Conservation (phyloP, 108 stramenopile genomes). For the Fistulifera pelliculosa region DNA sequence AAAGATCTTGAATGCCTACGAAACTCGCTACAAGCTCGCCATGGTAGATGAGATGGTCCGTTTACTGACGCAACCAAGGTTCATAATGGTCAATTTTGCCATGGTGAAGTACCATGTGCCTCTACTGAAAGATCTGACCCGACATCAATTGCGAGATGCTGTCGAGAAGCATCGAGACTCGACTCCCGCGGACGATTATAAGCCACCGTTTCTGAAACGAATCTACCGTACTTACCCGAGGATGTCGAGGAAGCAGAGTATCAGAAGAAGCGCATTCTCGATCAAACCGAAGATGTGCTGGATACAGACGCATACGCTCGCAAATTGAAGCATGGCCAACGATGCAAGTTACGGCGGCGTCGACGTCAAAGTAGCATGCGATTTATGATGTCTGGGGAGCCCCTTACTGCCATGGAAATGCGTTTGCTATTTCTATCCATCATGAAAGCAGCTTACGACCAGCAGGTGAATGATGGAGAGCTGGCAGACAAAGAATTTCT, state of each 20-base stretch:
- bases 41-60: slow-evolving; percentile 27
- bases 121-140: slow-evolving; percentile 31
- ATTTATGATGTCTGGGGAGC: slow-evolving; percentile 22
- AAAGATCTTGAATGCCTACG: slow-evolving; percentile 30
- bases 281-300: neutral
- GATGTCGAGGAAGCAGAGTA: slow-evolving; percentile 9
- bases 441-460: slow-evolving; percentile 32
- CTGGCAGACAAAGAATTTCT: slow-evolving; percentile 33
- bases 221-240: slow-evolving; percentile 33
- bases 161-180: slow-evolving; percentile 29
- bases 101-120: slow-evolving; percentile 54
- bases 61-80: slow-evolving; percentile 37
- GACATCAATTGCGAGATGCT: slow-evolving; percentile 35
- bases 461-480: slow-evolving; percentile 39
- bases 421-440: slow-evolving; percentile 38
- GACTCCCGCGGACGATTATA: slow-evolving; percentile 26
- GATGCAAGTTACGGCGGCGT: neutral
- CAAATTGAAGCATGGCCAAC: neutral
- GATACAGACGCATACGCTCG: slow-evolving; percentile 6
- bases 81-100: slow-evolving; percentile 35
- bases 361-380: slow-evolving; percentile 10
- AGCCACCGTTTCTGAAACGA: slow-evolving; percentile 29
- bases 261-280: neutral
- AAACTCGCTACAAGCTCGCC: slow-evolving; percentile 7
- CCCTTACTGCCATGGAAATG: slow-evolving; percentile 21